Percentiles rank a stretch among this genome's conserved stretches.
phyloP scores from a whole-genome alignment of 805 yeast species.

The Saccharomycopsis capsularis region DNA sequence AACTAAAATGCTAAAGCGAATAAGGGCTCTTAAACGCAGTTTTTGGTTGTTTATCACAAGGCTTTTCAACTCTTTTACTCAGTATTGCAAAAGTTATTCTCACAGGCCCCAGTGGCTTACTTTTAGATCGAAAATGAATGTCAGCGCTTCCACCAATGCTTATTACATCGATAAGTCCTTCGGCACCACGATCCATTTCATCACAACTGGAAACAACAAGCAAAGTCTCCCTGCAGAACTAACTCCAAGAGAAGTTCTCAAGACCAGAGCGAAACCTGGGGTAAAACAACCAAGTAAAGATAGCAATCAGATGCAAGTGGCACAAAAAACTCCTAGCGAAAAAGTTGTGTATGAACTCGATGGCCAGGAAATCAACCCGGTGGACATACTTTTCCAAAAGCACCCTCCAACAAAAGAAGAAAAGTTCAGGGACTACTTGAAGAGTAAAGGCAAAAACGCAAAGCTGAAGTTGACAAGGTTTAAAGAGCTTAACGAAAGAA shows the following conservation, averaged over 20 bases:
- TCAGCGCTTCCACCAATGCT: neutral
- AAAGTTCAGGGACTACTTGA: constrained; percentile 3
- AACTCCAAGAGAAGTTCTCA: neutral
- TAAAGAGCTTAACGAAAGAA: constrained; percentile 10
- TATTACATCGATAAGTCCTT: neutral
- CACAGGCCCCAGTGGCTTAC: no score
- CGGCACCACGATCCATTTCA: neutral
- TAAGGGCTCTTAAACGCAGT: no score
- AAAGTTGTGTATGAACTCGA: constrained; percentile 16
- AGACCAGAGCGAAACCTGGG: neutral
- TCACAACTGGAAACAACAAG: neutral
- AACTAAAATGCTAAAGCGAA: no score
- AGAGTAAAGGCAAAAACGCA: constrained; percentile 1
- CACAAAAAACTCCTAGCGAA: constrained; percentile 2
- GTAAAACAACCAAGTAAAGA: neutral
- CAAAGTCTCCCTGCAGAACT: neutral
- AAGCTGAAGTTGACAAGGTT: constrained; percentile 9
- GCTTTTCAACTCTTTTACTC: no score
- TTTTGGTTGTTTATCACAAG: no score
- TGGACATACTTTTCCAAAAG: constrained; percentile 15
- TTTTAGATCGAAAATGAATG: constrained; percentile 1
- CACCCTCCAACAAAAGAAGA: constrained; percentile 13
- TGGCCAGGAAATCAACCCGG: constrained; percentile 20
- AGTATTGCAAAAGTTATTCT: neutral
- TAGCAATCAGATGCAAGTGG: neutral